A percentile compares a stretch with the other conserved stretches of the same genome.
These are phyloP conservation scores for Cyclostephanos invisitatus DNA, from an alignment of 108 stramenopile species.

Conservation along the genomic window DNA sequence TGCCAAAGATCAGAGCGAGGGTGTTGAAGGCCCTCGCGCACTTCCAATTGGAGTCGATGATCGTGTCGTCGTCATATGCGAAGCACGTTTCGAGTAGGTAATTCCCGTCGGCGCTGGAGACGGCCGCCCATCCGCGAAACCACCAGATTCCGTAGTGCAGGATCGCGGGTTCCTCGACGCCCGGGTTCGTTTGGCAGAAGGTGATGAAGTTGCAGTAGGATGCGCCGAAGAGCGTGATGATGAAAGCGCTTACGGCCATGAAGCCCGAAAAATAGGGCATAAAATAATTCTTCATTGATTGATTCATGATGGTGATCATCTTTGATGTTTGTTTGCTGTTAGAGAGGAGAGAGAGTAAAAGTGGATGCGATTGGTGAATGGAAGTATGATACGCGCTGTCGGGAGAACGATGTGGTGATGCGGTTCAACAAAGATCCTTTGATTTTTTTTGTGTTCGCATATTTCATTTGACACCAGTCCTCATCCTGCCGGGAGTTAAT, in stretches of 20 bases:
- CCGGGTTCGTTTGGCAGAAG: not conserved
- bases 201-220: not conserved
- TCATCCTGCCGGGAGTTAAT: too few relatives aligned
- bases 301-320: not conserved
- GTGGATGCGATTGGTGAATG: too few relatives aligned
- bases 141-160: not conserved
- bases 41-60: slow-evolving; percentile 46
- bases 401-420: too few relatives aligned
- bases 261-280: not conserved
- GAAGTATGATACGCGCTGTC: too few relatives aligned
- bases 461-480: too few relatives aligned
- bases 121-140: not conserved
- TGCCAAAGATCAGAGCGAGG: slow-evolving; percentile 47
- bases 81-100: slow-evolving; percentile 18
- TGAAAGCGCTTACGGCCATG: not conserved
- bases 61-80: slow-evolving; percentile 18
- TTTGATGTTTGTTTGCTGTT: too few relatives aligned
- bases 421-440: too few relatives aligned
- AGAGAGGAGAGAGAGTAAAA: too few relatives aligned
- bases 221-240: not conserved
- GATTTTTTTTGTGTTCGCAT: too few relatives aligned
- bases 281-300: not conserved
- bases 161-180: not conserved
- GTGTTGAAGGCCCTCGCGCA: slow-evolving; percentile 41
- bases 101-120: not conserved